Evolutionary conservation across 495 filamentous ascomycete species (phyloP), one percentile per base, ranked within the genome.

Genomic region (Penicillium herquei): DNA sequence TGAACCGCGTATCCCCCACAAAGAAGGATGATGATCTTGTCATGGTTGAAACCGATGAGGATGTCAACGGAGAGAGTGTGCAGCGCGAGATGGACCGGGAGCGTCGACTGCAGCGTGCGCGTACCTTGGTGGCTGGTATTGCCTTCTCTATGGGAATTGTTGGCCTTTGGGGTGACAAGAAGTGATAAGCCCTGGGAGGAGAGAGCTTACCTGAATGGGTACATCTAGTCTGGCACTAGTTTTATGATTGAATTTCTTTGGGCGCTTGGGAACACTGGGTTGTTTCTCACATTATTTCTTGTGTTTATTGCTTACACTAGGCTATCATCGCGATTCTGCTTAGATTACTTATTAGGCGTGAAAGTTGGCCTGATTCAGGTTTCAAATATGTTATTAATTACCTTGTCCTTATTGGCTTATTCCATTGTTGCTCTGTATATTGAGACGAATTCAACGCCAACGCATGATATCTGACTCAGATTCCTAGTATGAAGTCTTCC

Each of bases 161-260:
- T 18, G 92, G 92, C 1, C 81, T 96, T 57, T 96, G 92, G 92
- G 92, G 92, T 1, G 92, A 96, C 77, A 87, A 87, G 49, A 57
- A 56, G 32, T 68, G 42, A 68, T 13, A 7, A 6, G 34, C 17
- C 3, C 35, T 26, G 21, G 21, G 21, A 26, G 21, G 21, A 26
- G 21, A 26, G n/a, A 11, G 12, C 32, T 7, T 18, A 35, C 2
- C n/a, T 9, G 13, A n/a, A 32, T 9, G 34, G 12, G 12, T 13
- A 37, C 12, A 37, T 9, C 34, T 37, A 37, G 34, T 9, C 17
- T 47, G 44, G 17, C 26, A 32, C 12, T 30, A 9, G 46, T 30
- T 49, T 47, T 47, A 26, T 47, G 14, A 7, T 9, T 14, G 6
- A 14, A 7, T 31, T 17, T 30, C 41, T 16, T 43, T 18, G 3